These are phyloP conservation scores for Nicotiana obtusifolia DNA, from an alignment of 257 asterid species.

Conservation along the genomic window DNA sequence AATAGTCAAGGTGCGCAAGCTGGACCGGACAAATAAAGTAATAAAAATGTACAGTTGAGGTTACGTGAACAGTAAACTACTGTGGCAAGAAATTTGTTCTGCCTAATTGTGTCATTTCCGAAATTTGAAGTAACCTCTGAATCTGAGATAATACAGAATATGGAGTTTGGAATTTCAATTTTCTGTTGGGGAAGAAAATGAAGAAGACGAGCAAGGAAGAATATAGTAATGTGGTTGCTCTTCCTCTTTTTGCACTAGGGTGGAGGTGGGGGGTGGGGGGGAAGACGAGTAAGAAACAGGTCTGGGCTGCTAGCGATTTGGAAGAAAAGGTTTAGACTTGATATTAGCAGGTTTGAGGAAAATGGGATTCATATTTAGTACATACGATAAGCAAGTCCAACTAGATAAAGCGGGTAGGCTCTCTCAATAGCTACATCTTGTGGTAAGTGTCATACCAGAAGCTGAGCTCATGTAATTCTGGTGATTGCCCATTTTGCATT, in stretches of 20 bases:
- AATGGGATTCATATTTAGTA: neutral
- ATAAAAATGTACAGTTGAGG: neutral
- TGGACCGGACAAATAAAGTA: no score
- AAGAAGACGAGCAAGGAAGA: neutral
- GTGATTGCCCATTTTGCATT: no score
- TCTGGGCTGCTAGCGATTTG: neutral
- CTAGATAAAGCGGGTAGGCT: neutral
- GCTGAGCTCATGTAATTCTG: no score
- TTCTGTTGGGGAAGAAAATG: no score
- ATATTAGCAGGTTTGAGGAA: neutral
- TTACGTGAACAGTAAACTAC: neutral
- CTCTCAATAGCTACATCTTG: neutral
- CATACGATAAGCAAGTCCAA: neutral
- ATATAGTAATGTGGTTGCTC: neutral
- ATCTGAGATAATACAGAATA: no score
- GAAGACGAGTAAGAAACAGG: neutral
- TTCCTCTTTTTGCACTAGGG: neutral
- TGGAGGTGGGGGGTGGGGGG: no score
- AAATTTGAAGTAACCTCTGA: no score
- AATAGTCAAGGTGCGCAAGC: no score
- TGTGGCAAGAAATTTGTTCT: neutral
- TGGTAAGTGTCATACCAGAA: no score
- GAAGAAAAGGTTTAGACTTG: neutral
- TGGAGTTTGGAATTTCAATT: no score
- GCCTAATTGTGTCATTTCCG: neutral